Percentiles rank a stretch among this genome's conserved stretches.
These are phyloP conservation scores for Gynochthodes officinalis DNA, from an alignment of 257 asterid species.

Conservation along the genomic window DNA sequence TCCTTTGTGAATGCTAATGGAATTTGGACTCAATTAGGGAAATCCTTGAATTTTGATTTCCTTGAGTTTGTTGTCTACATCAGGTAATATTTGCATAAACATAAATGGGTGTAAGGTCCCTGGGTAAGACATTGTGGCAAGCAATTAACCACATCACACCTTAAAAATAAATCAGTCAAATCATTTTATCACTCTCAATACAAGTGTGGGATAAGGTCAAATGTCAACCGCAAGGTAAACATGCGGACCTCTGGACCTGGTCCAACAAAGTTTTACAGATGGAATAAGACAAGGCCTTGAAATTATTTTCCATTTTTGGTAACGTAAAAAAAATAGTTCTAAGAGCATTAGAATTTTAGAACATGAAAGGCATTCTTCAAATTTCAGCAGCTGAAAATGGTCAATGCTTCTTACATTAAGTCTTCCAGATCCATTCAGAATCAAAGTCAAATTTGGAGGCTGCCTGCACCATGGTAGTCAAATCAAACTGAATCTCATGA, in stretches of 20 bases:
- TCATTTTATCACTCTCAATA: too few relatives aligned
- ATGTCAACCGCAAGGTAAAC: too few relatives aligned
- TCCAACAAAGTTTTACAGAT: neutral
- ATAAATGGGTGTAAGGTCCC: neutral
- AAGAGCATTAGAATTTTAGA: neutral
- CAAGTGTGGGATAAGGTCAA: too few relatives aligned
- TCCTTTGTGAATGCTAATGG: too few relatives aligned
- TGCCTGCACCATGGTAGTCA: too few relatives aligned
- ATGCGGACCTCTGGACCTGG: neutral
- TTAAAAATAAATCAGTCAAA: too few relatives aligned
- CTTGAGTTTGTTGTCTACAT: too few relatives aligned
- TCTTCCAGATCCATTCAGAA: too few relatives aligned
- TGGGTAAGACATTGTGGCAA: neutral
- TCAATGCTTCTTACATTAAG: neutral
- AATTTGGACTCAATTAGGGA: too few relatives aligned
- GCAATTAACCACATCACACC: neutral
- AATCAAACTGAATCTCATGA: neutral
- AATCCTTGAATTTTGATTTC: too few relatives aligned
- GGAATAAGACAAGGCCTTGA: neutral
- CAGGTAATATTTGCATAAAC: too few relatives aligned
- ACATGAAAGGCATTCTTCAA: neutral
- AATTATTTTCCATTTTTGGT: neutral
- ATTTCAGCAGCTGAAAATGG: neutral
- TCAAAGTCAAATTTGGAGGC: neutral
- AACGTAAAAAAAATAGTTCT: neutral